Percentiles rank a stretch among this genome's conserved stretches.
Conservation (phyloP, 2,329 filamentous ascomycete genomes). For the Claviceps fusiformis region DNA sequence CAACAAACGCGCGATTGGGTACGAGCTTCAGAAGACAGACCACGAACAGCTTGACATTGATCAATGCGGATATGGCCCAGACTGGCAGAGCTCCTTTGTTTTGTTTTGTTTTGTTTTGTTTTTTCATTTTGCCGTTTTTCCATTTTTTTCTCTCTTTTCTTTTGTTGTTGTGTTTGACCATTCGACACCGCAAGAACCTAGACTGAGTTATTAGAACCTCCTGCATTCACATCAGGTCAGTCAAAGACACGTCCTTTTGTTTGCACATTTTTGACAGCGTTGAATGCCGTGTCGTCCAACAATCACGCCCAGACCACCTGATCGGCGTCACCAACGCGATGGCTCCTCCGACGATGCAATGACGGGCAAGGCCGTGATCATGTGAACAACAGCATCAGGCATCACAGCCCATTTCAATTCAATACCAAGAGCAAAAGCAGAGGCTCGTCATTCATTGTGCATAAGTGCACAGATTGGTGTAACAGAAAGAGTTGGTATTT, state of each 20-base stretch:
- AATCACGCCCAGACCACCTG: no score
- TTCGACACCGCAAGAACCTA: not conserved
- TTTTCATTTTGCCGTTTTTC: no score
- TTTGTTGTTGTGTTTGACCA: not conserved
- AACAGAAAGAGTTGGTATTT: slow-evolving; percentile 3
- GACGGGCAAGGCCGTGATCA: no score
- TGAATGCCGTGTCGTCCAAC: no score
- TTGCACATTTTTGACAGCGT: not conserved
- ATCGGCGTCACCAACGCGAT: no score
- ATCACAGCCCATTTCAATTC: no score
- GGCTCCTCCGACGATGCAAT: no score
- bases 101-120: no score
- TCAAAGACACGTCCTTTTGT: not conserved
- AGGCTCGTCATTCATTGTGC: not conserved
- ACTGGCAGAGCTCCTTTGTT: no score
- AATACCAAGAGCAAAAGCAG: no score
- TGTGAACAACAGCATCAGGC: no score
- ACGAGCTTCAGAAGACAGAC: not conserved
- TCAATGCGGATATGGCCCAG: not conserved
- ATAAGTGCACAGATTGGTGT: not conserved
- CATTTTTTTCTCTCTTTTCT: no score
- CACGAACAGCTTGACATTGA: not conserved
- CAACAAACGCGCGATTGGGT: not conserved
- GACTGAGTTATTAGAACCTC: not conserved
- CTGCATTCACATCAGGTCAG: not conserved